Evolutionary conservation across 345 rosid genomes (phyloP).

Genomic region (Lepidium sativum): DNA sequence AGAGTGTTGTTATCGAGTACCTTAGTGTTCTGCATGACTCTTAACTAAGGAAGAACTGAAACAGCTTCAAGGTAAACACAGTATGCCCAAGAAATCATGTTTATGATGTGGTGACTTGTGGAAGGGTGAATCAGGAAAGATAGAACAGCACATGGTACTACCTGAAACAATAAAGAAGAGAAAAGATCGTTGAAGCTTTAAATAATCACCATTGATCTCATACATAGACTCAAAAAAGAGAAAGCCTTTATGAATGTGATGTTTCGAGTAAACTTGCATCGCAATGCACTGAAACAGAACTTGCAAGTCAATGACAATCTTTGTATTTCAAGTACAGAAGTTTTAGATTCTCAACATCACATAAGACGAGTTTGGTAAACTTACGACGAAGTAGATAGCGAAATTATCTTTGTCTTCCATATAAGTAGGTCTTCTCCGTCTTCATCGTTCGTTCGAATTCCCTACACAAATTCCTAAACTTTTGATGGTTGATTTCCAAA

Average conservation of each 20-base stretch:
- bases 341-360: neutral
- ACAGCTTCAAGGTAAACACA: conserved; percentile 93
- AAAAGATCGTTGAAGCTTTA: no score
- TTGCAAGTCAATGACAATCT: neutral
- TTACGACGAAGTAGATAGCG: conserved; percentile 60
- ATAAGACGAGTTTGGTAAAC: conserved; percentile 2
- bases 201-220: neutral
- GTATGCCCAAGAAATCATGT: conserved; percentile 79
- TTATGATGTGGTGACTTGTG: conserved; percentile 51
- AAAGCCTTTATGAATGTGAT: neutral
- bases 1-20: conserved; percentile 7
- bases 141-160: conserved; percentile 61
- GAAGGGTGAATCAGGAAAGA: conserved; percentile 70
- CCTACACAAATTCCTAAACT: no score
- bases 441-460: conserved; percentile 30
- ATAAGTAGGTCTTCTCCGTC: conserved; percentile 52
- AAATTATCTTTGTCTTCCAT: conserved; percentile 89
- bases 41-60: conserved; percentile 79
- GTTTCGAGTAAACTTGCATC: neutral
- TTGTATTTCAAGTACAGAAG: neutral
- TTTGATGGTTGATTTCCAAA: neutral
- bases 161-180: conserved; percentile 31
- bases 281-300: neutral
- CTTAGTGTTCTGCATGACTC: conserved; percentile 91
- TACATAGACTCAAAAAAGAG: neutral